These are phyloP conservation scores for Aaosphaeria arxii DNA, from an alignment of 2,329 filamentous ascomycete species.

Conservation along the genomic window DNA sequence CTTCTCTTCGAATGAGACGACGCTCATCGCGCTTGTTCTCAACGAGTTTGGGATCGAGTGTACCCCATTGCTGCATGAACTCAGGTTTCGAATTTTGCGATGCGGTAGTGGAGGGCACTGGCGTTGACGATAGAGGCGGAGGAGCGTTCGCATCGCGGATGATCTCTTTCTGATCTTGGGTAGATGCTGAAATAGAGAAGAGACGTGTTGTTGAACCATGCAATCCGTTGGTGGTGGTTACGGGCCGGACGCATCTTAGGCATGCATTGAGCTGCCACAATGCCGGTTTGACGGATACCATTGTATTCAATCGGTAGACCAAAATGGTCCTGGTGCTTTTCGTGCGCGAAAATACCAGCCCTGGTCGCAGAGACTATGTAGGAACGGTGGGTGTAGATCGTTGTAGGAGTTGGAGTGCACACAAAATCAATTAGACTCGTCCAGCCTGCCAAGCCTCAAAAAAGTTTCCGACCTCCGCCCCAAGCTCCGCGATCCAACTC, in stretches of 20 bases:
- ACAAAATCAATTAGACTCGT: not conserved
- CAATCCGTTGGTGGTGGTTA: constrained; percentile 22
- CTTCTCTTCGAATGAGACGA: constrained; percentile 63
- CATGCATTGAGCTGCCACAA: constrained; percentile 32
- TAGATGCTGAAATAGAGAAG: constrained; percentile 47
- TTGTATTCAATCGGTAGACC: constrained; percentile 7
- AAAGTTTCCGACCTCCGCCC: too few species aligned
- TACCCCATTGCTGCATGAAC: constrained; percentile 35
- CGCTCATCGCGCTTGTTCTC: constrained; percentile 55
- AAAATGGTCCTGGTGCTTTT: too few species aligned
- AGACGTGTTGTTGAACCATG: constrained; percentile 35
- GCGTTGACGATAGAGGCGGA: constrained; percentile 1
- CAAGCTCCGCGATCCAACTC: too few species aligned
- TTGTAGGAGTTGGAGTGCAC: constrained; percentile 5
- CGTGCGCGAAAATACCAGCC: too few species aligned
- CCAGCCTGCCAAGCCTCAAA: too few species aligned
- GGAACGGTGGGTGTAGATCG: constrained; percentile 8
- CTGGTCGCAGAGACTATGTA: too few species aligned
- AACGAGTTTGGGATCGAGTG: constrained; percentile 30
- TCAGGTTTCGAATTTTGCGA: constrained; percentile 19
- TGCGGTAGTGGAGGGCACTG: not conserved
- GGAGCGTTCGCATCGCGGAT: constrained; percentile 14
- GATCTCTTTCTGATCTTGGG: constrained; percentile 44
- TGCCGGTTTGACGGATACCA: constrained; percentile 34
- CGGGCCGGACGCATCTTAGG: constrained; percentile 30